Conservation (phyloP, 2,329 filamentous ascomycete species). For the Fulvia fulva region DNA sequence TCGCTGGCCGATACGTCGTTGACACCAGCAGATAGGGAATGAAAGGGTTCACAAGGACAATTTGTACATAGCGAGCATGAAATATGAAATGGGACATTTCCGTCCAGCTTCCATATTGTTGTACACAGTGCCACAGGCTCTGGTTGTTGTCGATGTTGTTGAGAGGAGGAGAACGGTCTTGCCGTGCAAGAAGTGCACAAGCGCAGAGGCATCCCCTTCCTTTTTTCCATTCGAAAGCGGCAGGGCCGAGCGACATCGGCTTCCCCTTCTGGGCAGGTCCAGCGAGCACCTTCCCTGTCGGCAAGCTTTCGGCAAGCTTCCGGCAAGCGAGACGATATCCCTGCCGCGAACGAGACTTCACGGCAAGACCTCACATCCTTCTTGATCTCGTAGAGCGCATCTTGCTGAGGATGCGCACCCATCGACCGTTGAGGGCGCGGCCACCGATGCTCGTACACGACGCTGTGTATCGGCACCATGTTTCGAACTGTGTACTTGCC, state of each 20-base stretch:
- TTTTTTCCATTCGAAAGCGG: background rate
- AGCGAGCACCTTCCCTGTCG: background rate
- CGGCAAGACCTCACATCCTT: background rate
- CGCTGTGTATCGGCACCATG: background rate
- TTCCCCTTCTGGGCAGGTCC: background rate
- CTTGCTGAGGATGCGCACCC: background rate
- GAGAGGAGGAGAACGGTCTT: background rate
- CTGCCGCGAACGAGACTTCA: background rate
- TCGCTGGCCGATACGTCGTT: constrained; percentile 75
- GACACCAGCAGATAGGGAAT: constrained; percentile 62
- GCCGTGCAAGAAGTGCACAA: background rate
- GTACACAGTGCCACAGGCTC: background rate
- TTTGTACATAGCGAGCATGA: constrained; percentile 6
- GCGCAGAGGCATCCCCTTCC: background rate
- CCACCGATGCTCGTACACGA: background rate
- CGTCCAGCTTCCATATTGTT: too few relatives aligned
- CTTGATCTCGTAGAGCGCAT: background rate
- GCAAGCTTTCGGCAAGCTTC: background rate
- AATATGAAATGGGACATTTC: background rate
- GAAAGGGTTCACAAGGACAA: background rate
- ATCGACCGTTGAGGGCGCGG: background rate
- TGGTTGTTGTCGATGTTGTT: background rate
- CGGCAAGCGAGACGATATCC: background rate
- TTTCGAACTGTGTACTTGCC: background rate
- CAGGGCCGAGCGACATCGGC: background rate